Evolutionary conservation across 306 rosid genomes (phyloP), one percentile per base, ranked within the genome.

Genomic region (Crotalaria pallida): DNA sequence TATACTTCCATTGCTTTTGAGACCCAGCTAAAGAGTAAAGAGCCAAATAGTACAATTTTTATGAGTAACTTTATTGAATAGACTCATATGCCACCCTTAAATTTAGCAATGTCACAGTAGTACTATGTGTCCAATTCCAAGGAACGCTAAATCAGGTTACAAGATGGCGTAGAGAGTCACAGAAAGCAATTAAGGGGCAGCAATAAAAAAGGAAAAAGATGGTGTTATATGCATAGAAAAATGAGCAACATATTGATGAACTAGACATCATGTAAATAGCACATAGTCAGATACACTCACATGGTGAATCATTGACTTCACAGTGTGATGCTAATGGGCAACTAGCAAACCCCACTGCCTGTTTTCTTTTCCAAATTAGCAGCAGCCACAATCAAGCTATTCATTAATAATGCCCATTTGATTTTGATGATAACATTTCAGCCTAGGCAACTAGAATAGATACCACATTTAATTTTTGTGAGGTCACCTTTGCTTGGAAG

Each of bases 151-250:
- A 61, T 38, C 50, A 38, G 33, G 50, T 11, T 21, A 38, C 26
- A 50, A 61, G 62, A 52, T 61, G 23, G 19, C 2, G 5, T 10
- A 36, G 4, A 3, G 24, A 23, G 40, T 41, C 56, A 17, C 9
- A 41, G 13, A 57, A 58, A 33, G 69, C 75, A 58, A 67, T 58
- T 74, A 67, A 48, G 71, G 22, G 23, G 50, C n/a, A 38, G 2
- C 40, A 11, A 74, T n/a, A n/a, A 74, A 75, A 63, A 34, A 18
- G 66, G 72, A 23, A 74, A 50, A 65, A 74, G 1, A 52, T 40
- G 51, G 21, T 10, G 21, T 56, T 9, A 44, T 33, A 1, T 8
- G 17, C 7, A 49, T 8, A 36, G 21, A 67, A 41, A 47, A 48
- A 34, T 17, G 31, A 17, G 67, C 60, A 22, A 36, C 72, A 77